Conservation (phyloP, 2,329 filamentous ascomycete genomes). For the Colletotrichum sp. region DNA sequence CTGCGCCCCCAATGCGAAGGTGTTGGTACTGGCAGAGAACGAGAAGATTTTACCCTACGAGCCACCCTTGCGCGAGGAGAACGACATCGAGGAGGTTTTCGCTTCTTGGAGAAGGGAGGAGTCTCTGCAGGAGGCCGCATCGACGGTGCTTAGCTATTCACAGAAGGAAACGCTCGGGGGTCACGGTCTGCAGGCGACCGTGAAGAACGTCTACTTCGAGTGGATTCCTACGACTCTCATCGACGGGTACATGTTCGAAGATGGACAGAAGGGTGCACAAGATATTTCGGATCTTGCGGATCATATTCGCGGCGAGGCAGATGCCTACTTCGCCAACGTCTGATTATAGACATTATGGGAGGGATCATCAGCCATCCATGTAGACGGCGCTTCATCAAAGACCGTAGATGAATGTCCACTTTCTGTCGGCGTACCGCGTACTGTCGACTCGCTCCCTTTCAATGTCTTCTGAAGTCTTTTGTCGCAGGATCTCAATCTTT, state of each 20-base stretch:
- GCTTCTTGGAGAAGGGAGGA: constrained; percentile 44
- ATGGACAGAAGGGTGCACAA: constrained; percentile 45
- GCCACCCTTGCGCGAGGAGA: constrained; percentile 47
- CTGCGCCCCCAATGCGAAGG: constrained; percentile 47
- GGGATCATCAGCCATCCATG: background rate
- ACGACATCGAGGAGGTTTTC: constrained; percentile 56
- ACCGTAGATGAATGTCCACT: constrained; percentile 33
- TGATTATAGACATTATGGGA: constrained; percentile 24
- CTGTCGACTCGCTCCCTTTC: constrained; percentile 24
- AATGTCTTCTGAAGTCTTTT: constrained; percentile 26
- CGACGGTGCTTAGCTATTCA: constrained; percentile 17
- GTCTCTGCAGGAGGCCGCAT: background rate
- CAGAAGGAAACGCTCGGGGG: background rate
- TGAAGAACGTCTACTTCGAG: constrained; percentile 64
- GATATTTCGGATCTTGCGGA: constrained; percentile 46
- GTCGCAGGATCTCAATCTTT: constrained; percentile 22
- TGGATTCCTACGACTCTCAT: constrained; percentile 59
- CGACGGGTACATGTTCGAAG: constrained; percentile 60
- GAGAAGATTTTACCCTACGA: constrained; percentile 62
- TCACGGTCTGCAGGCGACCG: constrained; percentile 15
- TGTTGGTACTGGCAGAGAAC: constrained; percentile 62
- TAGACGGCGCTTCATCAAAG: constrained; percentile 20
- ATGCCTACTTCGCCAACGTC: constrained; percentile 47
- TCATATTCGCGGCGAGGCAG: constrained; percentile 38
- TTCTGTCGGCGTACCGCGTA: constrained; percentile 30